Percentiles rank a stretch among this genome's conserved stretches.
Evolutionary conservation across 139 green algal species (phyloP).

Genomic region (Chlorella sp.): DNA sequence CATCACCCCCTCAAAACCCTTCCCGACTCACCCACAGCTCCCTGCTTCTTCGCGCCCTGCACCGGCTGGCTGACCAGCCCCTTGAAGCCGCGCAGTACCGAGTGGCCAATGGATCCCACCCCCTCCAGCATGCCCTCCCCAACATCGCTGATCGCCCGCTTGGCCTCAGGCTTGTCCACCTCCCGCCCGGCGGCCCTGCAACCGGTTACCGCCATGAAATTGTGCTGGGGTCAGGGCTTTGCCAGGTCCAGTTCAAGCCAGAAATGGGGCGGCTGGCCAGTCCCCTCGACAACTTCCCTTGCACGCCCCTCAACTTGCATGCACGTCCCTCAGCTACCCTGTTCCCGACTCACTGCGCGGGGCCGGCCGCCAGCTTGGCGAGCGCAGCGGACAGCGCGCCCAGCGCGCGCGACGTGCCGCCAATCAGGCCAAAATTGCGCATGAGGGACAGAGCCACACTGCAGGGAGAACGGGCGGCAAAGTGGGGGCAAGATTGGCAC

Average conservation of each 20-base stretch:
- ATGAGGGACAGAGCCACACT: conserved; percentile 46
- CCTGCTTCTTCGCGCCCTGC: conserved; percentile 76
- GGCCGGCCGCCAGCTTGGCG: conserved; percentile 39
- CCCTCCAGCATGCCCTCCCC: conserved; percentile 78
- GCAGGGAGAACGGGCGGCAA: background rate
- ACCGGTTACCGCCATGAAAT: too few species aligned
- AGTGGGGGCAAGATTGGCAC: background rate
- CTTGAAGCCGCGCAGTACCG: conserved; percentile 75
- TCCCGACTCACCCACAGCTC: conserved; percentile 64
- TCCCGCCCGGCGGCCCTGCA: background rate
- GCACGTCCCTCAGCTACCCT: too few species aligned
- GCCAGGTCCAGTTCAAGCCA: too few species aligned
- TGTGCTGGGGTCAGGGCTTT: too few species aligned
- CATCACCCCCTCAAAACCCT: too few species aligned
- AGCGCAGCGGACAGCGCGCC: conserved; percentile 53
- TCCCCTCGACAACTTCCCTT: too few species aligned
- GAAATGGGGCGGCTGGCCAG: too few species aligned
- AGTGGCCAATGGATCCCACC: conserved; percentile 71
- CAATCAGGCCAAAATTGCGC: conserved; percentile 63
- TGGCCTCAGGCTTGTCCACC: background rate
- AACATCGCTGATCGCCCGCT: too few species aligned
- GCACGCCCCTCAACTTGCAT: too few species aligned
- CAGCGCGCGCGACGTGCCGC: conserved; percentile 56
- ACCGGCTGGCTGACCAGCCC: conserved; percentile 90
- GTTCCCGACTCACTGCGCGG: background rate